Evolutionary conservation across 2,329 filamentous ascomycete genomes (phyloP), one percentile per base, ranked within the genome.

Genomic region (Cytospora piceae): DNA sequence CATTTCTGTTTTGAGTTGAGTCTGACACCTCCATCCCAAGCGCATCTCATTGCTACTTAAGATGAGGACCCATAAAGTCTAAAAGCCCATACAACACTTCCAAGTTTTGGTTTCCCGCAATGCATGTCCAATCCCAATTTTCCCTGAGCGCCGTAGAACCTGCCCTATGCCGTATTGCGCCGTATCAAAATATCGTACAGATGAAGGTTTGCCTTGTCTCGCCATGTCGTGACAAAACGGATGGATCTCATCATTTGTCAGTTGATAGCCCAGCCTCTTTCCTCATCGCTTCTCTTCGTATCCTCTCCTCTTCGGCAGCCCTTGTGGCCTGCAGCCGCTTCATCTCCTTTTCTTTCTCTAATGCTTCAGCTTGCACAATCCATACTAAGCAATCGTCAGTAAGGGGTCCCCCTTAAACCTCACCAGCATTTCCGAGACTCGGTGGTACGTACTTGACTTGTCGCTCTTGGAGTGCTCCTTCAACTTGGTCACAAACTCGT

Each of bases 391-490:
- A 24, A 39, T 24, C 57, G 56, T 73, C 39, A 73, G 71, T 51
- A 32, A 49, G 55, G 53, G 7, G 49, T 7, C 11, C 14, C 34
- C 1, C 39, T 37, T 20, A 24, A 8, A 24, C 4, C 11, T 49
- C 46, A 49, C n/a, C 17, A 39, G 20, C 17, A 7, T 20, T 20
- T 39, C 20, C 27, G 31, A 20, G 39, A 20, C 56, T 24, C n/a
- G 34, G 29, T 53, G 11, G 58, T 27, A 81, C 90, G 68, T 83
- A 96, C 93, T 96, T 53, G 92, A 92, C 80, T 94, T 97, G 74
- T 96, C 90, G 17, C 90, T 95, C 80, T 94, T 96, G 31, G 92
- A 91, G 76, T 94, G 92, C 72, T 94, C 87, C 83, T 96, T 97
- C 75, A 99, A 78, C 72, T 89, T 88, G 58, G 75, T 85, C 32